phyloP scores from a whole-genome alignment of 2,329 filamentous ascomycete genomes.

The Xylaria sp. region DNA sequence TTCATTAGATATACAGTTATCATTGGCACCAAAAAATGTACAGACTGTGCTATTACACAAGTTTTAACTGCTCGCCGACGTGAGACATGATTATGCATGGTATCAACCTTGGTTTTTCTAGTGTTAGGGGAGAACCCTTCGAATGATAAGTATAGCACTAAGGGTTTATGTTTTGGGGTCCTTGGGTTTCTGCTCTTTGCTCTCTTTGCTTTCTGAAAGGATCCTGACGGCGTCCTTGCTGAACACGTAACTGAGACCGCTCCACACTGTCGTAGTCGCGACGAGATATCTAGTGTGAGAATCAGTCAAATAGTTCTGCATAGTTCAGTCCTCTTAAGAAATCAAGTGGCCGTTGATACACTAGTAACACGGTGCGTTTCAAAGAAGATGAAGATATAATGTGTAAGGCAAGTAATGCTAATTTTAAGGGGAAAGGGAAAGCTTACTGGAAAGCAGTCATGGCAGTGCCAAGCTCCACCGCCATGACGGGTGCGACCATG shows the following conservation, averaged over 20 bases:
- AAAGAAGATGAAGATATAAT: background rate
- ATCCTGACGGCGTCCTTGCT: slow-evolving; percentile 93
- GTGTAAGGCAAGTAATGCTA: background rate
- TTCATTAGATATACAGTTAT: background rate
- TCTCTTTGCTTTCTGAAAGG: slow-evolving; percentile 51
- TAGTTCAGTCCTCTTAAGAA: background rate
- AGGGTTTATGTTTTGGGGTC: background rate
- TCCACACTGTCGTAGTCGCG: slow-evolving; percentile 89
- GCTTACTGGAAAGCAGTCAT: slow-evolving; percentile 69
- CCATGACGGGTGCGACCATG: slow-evolving; percentile 77
- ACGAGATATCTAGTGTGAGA: slow-evolving; percentile 72
- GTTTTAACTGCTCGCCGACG: too few relatives aligned
- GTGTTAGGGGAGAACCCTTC: background rate
- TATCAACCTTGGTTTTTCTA: background rate
- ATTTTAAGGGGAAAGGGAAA: background rate
- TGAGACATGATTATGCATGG: too few relatives aligned
- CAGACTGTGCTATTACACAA: too few relatives aligned
- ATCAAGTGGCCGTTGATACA: background rate
- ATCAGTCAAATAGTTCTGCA: slow-evolving; percentile 37
- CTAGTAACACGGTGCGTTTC: background rate
- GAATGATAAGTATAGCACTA: background rate
- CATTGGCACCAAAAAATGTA: slow-evolving; percentile 1
- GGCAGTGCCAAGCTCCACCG: slow-evolving; percentile 58
- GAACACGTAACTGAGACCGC: slow-evolving; percentile 88
- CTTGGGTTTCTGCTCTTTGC: slow-evolving; percentile 34